Percentiles rank a stretch among this genome's conserved stretches.
Evolutionary conservation across 73 alveolate species (phyloP).

Genomic region (Blepharisma stoltei): DNA sequence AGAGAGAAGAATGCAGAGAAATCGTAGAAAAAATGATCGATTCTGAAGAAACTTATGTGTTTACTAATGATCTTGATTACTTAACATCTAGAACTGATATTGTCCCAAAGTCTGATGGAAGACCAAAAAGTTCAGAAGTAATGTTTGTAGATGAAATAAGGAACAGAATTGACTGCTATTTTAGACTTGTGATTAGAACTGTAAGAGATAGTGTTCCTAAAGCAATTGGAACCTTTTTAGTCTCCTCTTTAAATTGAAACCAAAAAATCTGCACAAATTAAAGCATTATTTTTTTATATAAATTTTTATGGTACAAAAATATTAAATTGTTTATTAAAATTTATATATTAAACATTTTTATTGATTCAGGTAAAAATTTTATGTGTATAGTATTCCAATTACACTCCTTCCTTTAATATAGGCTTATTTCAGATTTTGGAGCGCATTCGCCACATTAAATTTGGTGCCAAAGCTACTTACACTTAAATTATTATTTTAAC

Average conservation of each 20-base stretch:
- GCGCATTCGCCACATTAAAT: too few relatives aligned
- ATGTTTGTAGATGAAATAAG: slow-evolving; percentile 82
- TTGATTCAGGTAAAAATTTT: too few relatives aligned
- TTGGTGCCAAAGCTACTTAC: too few relatives aligned
- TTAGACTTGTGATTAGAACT: slow-evolving; percentile 72
- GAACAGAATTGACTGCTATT: slow-evolving; percentile 76
- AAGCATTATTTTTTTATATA: slow-evolving; percentile 72
- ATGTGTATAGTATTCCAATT: too few relatives aligned
- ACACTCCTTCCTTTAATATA: too few relatives aligned
- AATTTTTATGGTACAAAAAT: too few relatives aligned
- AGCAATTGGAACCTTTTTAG: slow-evolving; percentile 88
- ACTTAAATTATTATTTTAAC: too few relatives aligned
- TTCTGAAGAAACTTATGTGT: slow-evolving; percentile 84
- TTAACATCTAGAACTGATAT: slow-evolving; percentile 41
- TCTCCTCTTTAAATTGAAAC: too few relatives aligned
- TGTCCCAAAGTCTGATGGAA: slow-evolving; percentile 18
- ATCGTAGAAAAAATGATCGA: slow-evolving; percentile 76
- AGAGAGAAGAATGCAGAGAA: slow-evolving; percentile 68
- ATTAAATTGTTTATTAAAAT: too few relatives aligned
- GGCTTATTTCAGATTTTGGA: too few relatives aligned
- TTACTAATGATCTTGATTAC: slow-evolving; percentile 89
- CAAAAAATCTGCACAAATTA: slow-evolving; percentile 69
- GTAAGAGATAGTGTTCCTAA: slow-evolving; percentile 87
- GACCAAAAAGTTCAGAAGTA: slow-evolving; percentile 33
- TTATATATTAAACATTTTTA: too few relatives aligned